Base-by-base conservation (phyloP, 1,284 basidiomycete species). In the Naganishia sp. region DNA sequence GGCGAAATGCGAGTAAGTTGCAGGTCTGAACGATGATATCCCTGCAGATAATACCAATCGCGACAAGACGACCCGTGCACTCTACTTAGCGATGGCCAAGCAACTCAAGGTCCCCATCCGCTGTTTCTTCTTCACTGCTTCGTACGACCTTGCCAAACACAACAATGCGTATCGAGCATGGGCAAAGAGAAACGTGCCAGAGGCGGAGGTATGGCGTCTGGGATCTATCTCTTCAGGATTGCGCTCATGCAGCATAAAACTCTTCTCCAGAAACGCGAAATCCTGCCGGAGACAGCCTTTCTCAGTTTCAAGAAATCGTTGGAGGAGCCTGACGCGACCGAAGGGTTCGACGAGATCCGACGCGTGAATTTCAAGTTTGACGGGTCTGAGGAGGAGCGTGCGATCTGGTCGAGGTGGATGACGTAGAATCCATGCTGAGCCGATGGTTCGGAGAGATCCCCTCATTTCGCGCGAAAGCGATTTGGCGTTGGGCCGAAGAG, bases 41-140 rank as follows among this genome's bases (percentile, higher is more conserved):
- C 45, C 9, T 53, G 3, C 69, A 91, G 93, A 95, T 76, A 94
- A 94, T 74, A 94, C 92, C 15, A 94, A 94, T 75, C 85, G 90
- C 3, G 85, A 92, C 73, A 75, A 73, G 9, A 76, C 79, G 25
- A 92, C 90, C 7, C 84, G 93, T 60, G 85, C 85, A 68, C 75
- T 83, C 53, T 95, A 92, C 74, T 71, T 91, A 16, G 82, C 86
- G 52, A 71, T 92, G 16, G 88, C 90, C 11, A 84, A 82, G 72
- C 83, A 83, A 57, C 70, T 83, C 1, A 77, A 82, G 1, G 81
- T 88, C 0, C 82, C 85, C 2, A 81, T 87, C 11, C 83, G 89
- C 87, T 88, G 90, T 73, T 86, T 94, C 75, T 71, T 83, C 36
- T 95, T 95, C 72, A 81, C 85, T 11, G 87, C 86, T 48, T 85